Evolutionary conservation across 257 asterid genomes (phyloP).

Genomic region (Schizonepeta tenuifolia): DNA sequence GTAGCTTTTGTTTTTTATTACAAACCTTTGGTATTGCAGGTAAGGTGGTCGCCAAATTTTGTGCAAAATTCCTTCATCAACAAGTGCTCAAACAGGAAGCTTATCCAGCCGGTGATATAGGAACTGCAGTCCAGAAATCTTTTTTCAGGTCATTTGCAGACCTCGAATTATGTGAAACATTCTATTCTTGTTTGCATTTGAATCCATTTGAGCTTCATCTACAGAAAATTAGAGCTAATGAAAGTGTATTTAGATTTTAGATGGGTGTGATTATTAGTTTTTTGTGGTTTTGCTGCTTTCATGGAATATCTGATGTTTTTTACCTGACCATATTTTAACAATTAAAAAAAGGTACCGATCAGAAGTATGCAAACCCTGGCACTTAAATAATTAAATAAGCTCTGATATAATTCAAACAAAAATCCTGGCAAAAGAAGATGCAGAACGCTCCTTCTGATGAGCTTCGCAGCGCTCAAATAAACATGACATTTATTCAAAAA

Average conservation of each 20-base stretch:
- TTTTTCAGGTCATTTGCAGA: slow-evolving; percentile 74
- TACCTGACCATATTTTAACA: background rate
- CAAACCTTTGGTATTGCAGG: slow-evolving; percentile 52
- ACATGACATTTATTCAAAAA: background rate
- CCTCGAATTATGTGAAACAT: slow-evolving; percentile 21
- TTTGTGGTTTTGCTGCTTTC: background rate
- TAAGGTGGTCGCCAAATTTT: slow-evolving; percentile 96
- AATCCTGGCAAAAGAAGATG: background rate
- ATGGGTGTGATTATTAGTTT: background rate
- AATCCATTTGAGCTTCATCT: no score
- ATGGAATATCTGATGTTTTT: slow-evolving; percentile 9
- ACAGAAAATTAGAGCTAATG: background rate
- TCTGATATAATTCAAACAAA: background rate
- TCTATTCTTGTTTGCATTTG: background rate
- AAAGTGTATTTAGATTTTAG: background rate
- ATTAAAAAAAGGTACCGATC: background rate
- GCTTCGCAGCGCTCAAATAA: slow-evolving; percentile 1
- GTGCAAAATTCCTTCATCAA: slow-evolving; percentile 95
- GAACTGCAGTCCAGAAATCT: slow-evolving; percentile 78
- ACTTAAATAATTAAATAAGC: background rate
- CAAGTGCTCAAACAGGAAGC: slow-evolving; percentile 95
- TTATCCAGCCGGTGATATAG: slow-evolving; percentile 78
- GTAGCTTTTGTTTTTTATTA: slow-evolving; percentile 30
- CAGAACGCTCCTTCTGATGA: background rate
- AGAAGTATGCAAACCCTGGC: background rate